phyloP scores from a whole-genome alignment of 768 basidiomycete genomes.

The Rhodotorula taiwanensis region DNA sequence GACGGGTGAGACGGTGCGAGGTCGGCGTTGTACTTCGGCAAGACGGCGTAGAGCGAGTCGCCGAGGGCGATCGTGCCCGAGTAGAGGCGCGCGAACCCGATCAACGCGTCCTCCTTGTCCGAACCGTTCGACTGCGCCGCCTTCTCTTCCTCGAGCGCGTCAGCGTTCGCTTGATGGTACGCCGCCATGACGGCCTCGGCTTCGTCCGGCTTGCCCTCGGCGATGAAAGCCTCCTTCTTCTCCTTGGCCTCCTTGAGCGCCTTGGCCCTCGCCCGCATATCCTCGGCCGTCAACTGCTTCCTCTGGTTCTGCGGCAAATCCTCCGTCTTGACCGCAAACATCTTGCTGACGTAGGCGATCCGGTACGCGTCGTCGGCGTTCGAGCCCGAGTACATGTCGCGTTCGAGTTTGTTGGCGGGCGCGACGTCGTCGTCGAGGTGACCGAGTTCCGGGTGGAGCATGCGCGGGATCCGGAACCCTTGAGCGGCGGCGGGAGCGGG shows the following conservation, averaged over 20 bases:
- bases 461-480: slow-evolving; percentile 72
- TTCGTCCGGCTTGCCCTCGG: slow-evolving; percentile 30
- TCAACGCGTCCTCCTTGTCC: slow-evolving; percentile 56
- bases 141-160: slow-evolving; percentile 3
- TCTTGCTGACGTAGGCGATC: slow-evolving; percentile 90
- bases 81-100: slow-evolving; percentile 91
- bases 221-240: slow-evolving; percentile 39
- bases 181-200: slow-evolving; percentile 9
- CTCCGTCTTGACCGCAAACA: slow-evolving; percentile 80
- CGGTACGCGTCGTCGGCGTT: slow-evolving; percentile 56
- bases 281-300: slow-evolving; percentile 67
- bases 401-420: slow-evolving; percentile 74
- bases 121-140: slow-evolving; percentile 12
- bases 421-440: slow-evolving; percentile 51
- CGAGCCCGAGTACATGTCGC: slow-evolving; percentile 68
- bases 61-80: slow-evolving; percentile 72
- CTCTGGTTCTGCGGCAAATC: slow-evolving; percentile 83
- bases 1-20: slow-evolving; percentile 59
- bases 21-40: slow-evolving; percentile 75
- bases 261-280: slow-evolving; percentile 55
- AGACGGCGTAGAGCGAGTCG: slow-evolving; percentile 60
- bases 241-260: slow-evolving; percentile 48
- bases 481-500: slow-evolving; percentile 81
- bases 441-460: slow-evolving; percentile 73
- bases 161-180: slow-evolving; percentile 3